Evolutionary conservation across 805 yeast species (phyloP).

Genomic region (Yarrowia hollandica): DNA sequence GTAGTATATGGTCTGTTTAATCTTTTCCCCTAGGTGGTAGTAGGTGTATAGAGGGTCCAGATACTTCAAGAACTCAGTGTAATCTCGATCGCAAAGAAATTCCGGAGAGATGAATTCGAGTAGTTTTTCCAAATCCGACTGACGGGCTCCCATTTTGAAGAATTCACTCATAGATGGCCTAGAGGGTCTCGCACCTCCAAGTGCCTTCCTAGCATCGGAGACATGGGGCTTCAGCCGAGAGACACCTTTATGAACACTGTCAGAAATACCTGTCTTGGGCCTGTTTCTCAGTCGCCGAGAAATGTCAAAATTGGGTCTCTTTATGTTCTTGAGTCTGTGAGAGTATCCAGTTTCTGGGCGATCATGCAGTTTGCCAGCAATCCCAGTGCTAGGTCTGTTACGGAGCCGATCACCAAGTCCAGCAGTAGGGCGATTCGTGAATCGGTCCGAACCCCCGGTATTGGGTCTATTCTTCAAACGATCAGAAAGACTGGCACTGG

Average conservation of each 20-base stretch:
- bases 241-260: not conserved
- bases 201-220: constrained; percentile 6
- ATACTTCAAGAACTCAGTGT: not conserved
- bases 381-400: not conserved
- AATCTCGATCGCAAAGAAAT: constrained; percentile 33
- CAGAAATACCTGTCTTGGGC: not conserved
- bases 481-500: not conserved
- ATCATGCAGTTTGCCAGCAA: not conserved
- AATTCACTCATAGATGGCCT: not conserved
- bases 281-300: not conserved
- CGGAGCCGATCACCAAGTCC: not conserved
- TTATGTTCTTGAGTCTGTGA: not conserved
- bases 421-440: not conserved
- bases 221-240: not conserved
- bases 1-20: constrained; percentile 46
- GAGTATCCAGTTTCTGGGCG: not conserved
- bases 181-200: not conserved
- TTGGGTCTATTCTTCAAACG: not conserved
- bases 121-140: constrained; percentile 7
- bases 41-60: constrained; percentile 6
- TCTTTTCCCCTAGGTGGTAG: constrained; percentile 35
- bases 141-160: not conserved
- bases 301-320: not conserved
- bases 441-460: constrained; percentile 38
- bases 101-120: constrained; percentile 3